Conservation (phyloP, 257 asterid species). For the Fraxinus americana region DNA sequence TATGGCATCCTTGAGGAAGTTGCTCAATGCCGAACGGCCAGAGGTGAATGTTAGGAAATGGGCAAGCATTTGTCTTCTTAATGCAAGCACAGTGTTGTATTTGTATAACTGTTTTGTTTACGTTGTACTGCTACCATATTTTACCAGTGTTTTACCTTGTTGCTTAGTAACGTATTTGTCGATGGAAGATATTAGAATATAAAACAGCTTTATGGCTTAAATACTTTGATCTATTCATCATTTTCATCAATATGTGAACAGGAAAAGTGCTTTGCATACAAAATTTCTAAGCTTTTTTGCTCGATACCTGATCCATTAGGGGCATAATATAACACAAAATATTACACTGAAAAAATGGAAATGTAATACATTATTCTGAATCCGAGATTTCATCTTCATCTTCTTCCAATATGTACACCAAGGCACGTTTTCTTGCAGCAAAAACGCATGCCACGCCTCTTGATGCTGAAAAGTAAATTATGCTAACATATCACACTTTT, state of each 20-base stretch:
- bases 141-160: not conserved
- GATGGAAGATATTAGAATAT: no score
- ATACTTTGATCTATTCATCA: not conserved
- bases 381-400: conserved; percentile 83
- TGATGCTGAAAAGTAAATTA: conserved; percentile 61
- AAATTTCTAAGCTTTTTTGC: not conserved
- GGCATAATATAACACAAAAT: not conserved
- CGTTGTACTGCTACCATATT: not conserved
- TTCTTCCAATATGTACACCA: conserved; percentile 94
- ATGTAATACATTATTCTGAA: conserved; percentile 42
- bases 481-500: conserved; percentile 18
- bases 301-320: not conserved
- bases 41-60: not conserved
- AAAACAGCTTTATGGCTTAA: not conserved
- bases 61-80: not conserved
- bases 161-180: no score
- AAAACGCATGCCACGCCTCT: conserved; percentile 95
- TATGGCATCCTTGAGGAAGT: not conserved
- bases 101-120: not conserved
- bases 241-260: not conserved
- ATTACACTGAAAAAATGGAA: not conserved
- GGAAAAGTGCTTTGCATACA: not conserved
- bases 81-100: not conserved
- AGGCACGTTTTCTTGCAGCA: conserved; percentile 76
- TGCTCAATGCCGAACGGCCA: not conserved